A percentile compares a stretch with the other conserved stretches of the same genome.
phyloP scores from a whole-genome alignment of 2,329 filamentous ascomycete species.

The Monosporascus sp. region DNA sequence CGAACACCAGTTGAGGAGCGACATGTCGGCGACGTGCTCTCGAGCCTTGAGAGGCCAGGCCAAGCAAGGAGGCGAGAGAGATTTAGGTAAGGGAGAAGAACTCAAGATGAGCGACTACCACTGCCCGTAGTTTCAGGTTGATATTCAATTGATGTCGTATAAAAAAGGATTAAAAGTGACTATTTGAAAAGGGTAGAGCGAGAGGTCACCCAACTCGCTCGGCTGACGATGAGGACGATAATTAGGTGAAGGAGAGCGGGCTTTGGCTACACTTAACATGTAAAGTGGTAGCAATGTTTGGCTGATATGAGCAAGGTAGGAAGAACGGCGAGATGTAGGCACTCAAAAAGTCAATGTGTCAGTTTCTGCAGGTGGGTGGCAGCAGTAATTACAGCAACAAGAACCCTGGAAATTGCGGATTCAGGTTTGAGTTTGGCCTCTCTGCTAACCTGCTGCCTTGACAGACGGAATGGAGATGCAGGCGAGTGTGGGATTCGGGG shows the following conservation, averaged over 20 bases:
- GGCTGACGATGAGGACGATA: neutral
- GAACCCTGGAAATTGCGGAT: neutral
- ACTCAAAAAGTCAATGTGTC: neutral
- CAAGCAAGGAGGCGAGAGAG: conserved; percentile 11
- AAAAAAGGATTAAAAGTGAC: too few relatives aligned
- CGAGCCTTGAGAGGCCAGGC: conserved; percentile 15
- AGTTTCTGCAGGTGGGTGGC: neutral
- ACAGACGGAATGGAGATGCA: neutral
- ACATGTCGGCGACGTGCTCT: conserved; percentile 34
- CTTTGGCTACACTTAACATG: neutral
- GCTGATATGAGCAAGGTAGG: neutral
- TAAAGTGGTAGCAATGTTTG: neutral
- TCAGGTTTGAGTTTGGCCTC: neutral
- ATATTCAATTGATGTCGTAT: too few relatives aligned
- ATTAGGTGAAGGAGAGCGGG: neutral
- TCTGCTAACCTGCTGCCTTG: neutral
- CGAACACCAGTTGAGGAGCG: conserved; percentile 49
- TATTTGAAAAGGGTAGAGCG: neutral
- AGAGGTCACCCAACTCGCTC: neutral
- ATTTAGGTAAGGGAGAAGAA: conserved; percentile 6
- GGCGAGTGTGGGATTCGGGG: neutral
- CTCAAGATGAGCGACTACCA: too few relatives aligned
- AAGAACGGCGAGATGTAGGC: neutral
- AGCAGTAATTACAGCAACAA: neutral
- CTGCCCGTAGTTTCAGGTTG: too few relatives aligned